These are phyloP conservation scores for Pyricularia grisea DNA, from an alignment of 2,329 filamentous ascomycete species.

Conservation along the genomic window DNA sequence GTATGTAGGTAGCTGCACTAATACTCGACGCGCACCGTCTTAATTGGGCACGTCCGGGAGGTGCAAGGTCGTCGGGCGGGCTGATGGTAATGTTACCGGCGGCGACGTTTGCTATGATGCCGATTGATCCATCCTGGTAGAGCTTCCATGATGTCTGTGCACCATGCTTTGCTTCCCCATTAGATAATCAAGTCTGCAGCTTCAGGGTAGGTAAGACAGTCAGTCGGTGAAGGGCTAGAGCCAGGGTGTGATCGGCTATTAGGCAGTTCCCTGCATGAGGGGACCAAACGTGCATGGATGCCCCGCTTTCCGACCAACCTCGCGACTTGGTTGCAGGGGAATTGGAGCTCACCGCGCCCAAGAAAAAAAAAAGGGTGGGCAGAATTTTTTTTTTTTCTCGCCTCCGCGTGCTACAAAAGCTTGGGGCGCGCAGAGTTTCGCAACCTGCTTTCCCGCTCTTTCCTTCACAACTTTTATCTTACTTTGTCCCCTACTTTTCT, in stretches of 20 bases:
- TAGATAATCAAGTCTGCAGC: neutral
- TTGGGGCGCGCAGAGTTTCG: neutral
- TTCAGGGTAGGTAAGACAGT: neutral
- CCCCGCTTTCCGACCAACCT: neutral
- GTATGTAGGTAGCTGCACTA: neutral
- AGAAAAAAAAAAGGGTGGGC: neutral
- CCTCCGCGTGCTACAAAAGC: neutral
- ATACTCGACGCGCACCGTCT: neutral
- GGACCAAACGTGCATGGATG: neutral
- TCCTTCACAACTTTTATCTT: neutral
- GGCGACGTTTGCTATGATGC: neutral
- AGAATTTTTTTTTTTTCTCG: neutral
- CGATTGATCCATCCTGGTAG: neutral
- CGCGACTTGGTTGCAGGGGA: neutral
- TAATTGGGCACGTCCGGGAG: neutral
- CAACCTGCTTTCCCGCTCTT: neutral
- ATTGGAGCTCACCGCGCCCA: neutral
- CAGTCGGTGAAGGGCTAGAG: neutral
- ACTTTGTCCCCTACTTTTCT: slow-evolving; percentile 5
- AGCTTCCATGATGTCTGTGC: neutral
- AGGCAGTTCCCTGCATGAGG: neutral
- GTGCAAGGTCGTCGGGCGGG: neutral
- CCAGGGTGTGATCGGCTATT: neutral
- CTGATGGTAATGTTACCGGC: neutral
- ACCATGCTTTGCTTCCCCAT: neutral